Conservation (phyloP, 345 rosid genomes). For the Cardamine resedifolia region DNA sequence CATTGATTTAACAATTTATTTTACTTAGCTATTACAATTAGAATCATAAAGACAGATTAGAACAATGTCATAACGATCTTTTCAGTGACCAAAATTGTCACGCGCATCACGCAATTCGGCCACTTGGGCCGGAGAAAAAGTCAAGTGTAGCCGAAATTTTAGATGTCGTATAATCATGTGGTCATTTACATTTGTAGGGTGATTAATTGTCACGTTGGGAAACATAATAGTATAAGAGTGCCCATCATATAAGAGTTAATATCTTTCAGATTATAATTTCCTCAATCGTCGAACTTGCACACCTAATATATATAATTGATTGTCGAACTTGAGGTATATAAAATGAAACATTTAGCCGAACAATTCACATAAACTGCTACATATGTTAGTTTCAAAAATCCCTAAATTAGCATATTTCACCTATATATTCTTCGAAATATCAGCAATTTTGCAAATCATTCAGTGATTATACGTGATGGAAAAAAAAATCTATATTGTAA, state of each 20-base stretch:
- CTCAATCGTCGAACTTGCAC: background rate
- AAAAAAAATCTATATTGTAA: no score
- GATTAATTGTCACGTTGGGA: background rate
- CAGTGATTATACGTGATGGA: no score
- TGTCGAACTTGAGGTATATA: background rate
- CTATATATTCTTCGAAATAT: no score
- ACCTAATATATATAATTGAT: background rate
- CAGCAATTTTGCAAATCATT: no score
- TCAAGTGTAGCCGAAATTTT: slow-evolving; percentile 10
- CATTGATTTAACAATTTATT: slow-evolving; percentile 22
- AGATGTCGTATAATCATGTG: slow-evolving; percentile 15
- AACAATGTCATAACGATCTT: slow-evolving; percentile 43
- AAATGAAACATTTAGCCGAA: background rate
- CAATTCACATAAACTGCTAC: background rate
- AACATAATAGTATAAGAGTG: background rate
- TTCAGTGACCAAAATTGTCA: slow-evolving; percentile 47
- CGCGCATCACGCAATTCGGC: slow-evolving; percentile 39
- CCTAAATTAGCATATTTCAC: no score
- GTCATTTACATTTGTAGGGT: background rate
- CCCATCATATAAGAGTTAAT: background rate
- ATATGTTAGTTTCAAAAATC: no score
- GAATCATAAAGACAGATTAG: slow-evolving; percentile 32
- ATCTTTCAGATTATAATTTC: background rate
- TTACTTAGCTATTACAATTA: slow-evolving; percentile 8
- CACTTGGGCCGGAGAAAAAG: slow-evolving; percentile 4